phyloP scores from a whole-genome alignment of 768 basidiomycete species.

The Pleurotus djamor region DNA sequence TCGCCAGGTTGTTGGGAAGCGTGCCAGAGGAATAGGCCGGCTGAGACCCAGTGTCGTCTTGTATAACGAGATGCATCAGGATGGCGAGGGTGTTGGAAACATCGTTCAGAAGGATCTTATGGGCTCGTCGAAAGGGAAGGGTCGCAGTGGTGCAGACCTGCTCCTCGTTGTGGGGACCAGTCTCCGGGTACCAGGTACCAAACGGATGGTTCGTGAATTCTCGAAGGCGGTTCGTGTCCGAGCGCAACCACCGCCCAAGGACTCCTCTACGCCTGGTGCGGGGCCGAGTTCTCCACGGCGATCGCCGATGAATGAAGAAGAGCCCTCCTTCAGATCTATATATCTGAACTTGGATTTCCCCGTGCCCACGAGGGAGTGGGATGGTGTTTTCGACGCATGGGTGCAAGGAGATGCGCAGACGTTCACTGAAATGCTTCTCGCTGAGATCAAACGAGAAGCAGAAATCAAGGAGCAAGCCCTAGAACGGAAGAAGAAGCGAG shows the following conservation, averaged over 20 bases:
- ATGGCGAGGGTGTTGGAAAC: constrained; percentile 85
- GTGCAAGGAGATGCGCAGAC: constrained; percentile 83
- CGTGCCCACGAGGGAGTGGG: constrained; percentile 83
- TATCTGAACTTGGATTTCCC: constrained; percentile 90
- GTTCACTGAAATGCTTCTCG: constrained; percentile 63
- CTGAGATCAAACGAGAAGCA: constrained; percentile 55
- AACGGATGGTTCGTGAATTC: constrained; percentile 87
- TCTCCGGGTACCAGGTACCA: constrained; percentile 86
- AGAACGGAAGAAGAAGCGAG: constrained; percentile 57
- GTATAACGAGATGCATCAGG: constrained; percentile 86
- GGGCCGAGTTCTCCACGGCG: constrained; percentile 44
- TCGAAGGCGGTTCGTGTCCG: constrained; percentile 71
- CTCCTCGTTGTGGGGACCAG: constrained; percentile 90
- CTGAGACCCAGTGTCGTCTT: constrained; percentile 87
- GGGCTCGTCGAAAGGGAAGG: constrained; percentile 65
- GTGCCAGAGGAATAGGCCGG: constrained; percentile 75
- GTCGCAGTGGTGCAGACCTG: constrained; percentile 74
- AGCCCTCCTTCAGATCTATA: constrained; percentile 55
- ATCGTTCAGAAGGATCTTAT: constrained; percentile 80
- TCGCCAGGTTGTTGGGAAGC: constrained; percentile 73
- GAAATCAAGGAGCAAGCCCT: constrained; percentile 49
- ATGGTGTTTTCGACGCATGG: constrained; percentile 89
- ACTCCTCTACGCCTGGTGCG: constrained; percentile 35
- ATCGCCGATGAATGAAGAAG: constrained; percentile 45
- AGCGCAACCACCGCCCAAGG: constrained; percentile 18